Evolutionary conservation across 1,284 basidiomycete species (phyloP).

Genomic region (Malassezia caprae): DNA sequence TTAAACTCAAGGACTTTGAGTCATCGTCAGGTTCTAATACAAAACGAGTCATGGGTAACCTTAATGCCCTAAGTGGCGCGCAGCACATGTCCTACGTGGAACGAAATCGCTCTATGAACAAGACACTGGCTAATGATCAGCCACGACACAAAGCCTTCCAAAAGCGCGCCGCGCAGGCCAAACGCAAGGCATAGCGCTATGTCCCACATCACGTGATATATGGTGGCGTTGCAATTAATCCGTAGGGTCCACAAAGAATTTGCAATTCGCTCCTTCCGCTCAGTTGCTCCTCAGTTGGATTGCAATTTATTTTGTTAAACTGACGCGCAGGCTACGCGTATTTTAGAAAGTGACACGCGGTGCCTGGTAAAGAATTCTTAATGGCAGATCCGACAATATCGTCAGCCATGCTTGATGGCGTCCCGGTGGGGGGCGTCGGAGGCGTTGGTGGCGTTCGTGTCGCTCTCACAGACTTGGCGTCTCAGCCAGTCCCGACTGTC

Average conservation of each 20-base stretch:
- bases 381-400: constrained; percentile 14
- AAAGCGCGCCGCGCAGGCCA: constrained; percentile 25
- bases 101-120: constrained; percentile 46
- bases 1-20: constrained; percentile 52
- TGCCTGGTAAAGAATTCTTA: background rate
- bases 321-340: background rate
- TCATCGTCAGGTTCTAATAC: constrained; percentile 23
- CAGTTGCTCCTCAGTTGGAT: constrained; percentile 1
- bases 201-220: background rate
- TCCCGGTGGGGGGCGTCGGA: constrained; percentile 3
- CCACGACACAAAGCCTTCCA: constrained; percentile 36
- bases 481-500: background rate
- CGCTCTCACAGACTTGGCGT: background rate
- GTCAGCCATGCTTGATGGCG: constrained; percentile 12
- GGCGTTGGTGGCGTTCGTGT: background rate
- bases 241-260: constrained; percentile 2
- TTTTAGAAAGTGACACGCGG: background rate
- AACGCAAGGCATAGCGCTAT: constrained; percentile 3
- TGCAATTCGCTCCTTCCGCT: constrained; percentile 6
- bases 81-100: constrained; percentile 49
- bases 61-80: constrained; percentile 47
- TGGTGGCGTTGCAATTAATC: background rate
- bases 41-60: constrained; percentile 38
- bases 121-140: constrained; percentile 38
- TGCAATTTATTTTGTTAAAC: constrained; percentile 11